A percentile compares a stretch with the other conserved stretches of the same genome.
phyloP scores from a whole-genome alignment of 768 basidiomycete species.

The Lactarius evosmus region DNA sequence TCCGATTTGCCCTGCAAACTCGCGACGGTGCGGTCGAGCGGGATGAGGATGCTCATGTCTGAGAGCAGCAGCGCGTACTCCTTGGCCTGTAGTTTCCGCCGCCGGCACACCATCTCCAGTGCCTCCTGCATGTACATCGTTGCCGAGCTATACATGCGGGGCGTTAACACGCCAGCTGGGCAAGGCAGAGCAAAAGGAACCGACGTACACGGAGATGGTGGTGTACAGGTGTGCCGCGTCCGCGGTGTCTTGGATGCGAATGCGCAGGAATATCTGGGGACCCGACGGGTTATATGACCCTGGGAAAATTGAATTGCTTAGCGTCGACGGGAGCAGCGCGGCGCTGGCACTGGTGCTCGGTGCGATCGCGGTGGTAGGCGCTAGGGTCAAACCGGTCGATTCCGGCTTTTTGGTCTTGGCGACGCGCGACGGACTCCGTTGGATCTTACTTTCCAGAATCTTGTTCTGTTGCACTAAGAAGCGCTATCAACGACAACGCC shows the following conservation, averaged over 20 bases:
- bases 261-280: conserved; percentile 78
- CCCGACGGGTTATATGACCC: conserved; percentile 73
- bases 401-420: conserved; percentile 58
- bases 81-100: conserved; percentile 65
- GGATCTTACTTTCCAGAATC: conserved; percentile 73
- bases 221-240: conserved; percentile 85
- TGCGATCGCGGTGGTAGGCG: conserved; percentile 28
- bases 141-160: conserved; percentile 51
- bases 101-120: conserved; percentile 76
- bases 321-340: conserved; percentile 30
- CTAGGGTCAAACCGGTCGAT: conserved; percentile 36
- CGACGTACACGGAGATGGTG: conserved; percentile 85
- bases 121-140: conserved; percentile 98
- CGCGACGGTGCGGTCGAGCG: conserved; percentile 94
- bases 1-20: conserved; percentile 87
- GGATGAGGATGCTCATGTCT: conserved; percentile 72
- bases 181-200: not conserved
- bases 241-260: conserved; percentile 74
- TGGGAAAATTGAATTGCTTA: conserved; percentile 43
- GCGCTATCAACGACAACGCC: not conserved
- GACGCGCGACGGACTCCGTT: conserved; percentile 73
- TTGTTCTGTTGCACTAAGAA: conserved; percentile 72
- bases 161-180: not conserved
- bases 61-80: conserved; percentile 77
- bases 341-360: conserved; percentile 31